These are phyloP conservation scores for Trichoderma sp. DNA, from an alignment of 2,329 filamentous ascomycete genomes.

Conservation along the genomic window DNA sequence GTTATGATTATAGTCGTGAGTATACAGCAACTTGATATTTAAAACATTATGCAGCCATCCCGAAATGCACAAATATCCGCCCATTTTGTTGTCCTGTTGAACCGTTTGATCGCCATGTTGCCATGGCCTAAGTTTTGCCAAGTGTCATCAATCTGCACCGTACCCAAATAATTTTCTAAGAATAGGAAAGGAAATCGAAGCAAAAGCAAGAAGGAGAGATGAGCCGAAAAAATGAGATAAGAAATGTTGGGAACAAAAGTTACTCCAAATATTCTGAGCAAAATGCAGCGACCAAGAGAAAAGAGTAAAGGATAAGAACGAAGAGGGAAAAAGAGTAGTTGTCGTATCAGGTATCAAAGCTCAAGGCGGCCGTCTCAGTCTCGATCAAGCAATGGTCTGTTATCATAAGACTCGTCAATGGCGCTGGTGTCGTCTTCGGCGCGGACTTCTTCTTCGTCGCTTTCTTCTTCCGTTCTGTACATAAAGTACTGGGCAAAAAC, in stretches of 20 bases:
- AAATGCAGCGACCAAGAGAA: not conserved
- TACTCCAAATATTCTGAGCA: not conserved
- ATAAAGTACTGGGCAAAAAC: slow-evolving; percentile 93
- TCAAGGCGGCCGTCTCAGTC: slow-evolving; percentile 19
- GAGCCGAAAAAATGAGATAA: not conserved
- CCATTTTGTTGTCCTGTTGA: slow-evolving; percentile 5
- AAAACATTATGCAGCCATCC: not conserved
- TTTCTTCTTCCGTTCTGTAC: slow-evolving; percentile 55
- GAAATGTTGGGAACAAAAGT: not conserved
- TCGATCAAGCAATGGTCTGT: slow-evolving; percentile 39
- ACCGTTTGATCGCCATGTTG: not conserved
- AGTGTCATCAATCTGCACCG: not conserved
- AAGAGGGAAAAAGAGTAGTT: not conserved
- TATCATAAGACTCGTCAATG: slow-evolving; percentile 38
- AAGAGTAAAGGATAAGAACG: no score
- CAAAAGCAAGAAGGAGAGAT: not conserved
- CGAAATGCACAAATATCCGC: not conserved
- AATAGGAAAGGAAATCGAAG: not conserved
- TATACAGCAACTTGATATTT: not conserved
- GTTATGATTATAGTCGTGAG: not conserved
- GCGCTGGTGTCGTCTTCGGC: slow-evolving; percentile 25
- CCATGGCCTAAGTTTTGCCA: not conserved
- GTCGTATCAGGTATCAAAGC: not conserved
- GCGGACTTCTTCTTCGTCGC: slow-evolving; percentile 29
- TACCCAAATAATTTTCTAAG: not conserved